Percentiles rank a stretch among this genome's conserved stretches.
These are phyloP conservation scores for Grosmannia clavigera DNA, from an alignment of 2,329 filamentous ascomycete genomes.

Conservation along the genomic window DNA sequence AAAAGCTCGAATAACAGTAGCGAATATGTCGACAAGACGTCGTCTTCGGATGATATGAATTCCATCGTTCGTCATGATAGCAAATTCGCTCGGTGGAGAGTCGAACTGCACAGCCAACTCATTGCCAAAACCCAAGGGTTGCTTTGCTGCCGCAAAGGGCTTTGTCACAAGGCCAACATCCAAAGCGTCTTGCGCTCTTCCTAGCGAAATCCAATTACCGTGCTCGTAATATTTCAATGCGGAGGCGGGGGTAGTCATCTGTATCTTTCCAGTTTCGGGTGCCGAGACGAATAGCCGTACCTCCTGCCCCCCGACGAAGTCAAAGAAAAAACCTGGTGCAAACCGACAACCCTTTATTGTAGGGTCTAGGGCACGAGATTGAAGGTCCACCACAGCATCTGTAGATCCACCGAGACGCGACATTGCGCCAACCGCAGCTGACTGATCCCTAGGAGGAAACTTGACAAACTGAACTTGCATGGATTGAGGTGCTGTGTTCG, in stretches of 20 bases:
- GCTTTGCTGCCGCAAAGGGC: constrained; percentile 55
- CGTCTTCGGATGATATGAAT: constrained; percentile 76
- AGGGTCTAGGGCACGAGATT: constrained; percentile 33
- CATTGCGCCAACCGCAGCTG: constrained; percentile 7
- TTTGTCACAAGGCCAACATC: constrained; percentile 67
- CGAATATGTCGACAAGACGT: constrained; percentile 84
- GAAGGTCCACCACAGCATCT: constrained; percentile 32
- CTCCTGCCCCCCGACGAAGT: constrained; percentile 43
- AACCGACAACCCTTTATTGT: constrained; percentile 50
- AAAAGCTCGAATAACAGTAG: constrained; percentile 61
- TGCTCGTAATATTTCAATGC: constrained; percentile 60
- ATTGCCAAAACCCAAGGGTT: constrained; percentile 77
- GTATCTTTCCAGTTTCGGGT: constrained; percentile 79
- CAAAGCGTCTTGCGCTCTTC: constrained; percentile 50
- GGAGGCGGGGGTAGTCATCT: constrained; percentile 40
- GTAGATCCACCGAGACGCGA: constrained; percentile 15
- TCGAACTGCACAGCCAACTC: constrained; percentile 96
- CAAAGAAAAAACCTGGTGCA: constrained; percentile 82
- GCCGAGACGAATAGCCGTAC: constrained; percentile 66
- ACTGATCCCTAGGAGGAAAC: constrained; percentile 57
- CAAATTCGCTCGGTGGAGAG: constrained; percentile 66
- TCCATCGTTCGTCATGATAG: constrained; percentile 81
- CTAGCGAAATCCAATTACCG: constrained; percentile 66
- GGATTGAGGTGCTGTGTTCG: constrained; percentile 64
- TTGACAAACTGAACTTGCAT: constrained; percentile 98